Base-by-base conservation (phyloP, 2,329 filamentous ascomycete species). In the Sporothrix inflata region DNA sequence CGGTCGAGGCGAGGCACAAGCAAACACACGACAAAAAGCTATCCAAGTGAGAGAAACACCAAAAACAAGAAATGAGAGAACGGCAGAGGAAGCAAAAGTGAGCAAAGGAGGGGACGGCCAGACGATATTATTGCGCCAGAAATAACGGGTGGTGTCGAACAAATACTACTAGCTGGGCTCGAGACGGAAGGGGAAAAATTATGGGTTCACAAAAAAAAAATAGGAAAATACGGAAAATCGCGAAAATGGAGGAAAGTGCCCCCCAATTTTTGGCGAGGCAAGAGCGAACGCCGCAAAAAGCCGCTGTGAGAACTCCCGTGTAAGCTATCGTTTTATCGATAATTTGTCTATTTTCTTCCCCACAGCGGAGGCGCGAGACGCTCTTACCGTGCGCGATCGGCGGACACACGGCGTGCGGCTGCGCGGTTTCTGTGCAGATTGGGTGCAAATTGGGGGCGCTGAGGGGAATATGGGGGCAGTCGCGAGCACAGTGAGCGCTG, bases 131-230 rank as follows among this genome's bases (percentile, higher is more conserved):
- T 63, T 63, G 71, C 34, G 53, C 30, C 71, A 72, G 49, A 55
- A 63, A 60, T 45, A 27, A 63, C 7, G 34, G 24, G 24, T 55
- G 51, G 27, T 57, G 47, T 71, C 27, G 34, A 57, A 51, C 27
- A 21, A 40, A 57, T 27, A 30, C 51, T 30, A 16, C 24, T 21
- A 11, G 51, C 40, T 19, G 38, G 51, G 45, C 40, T 38, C 42
- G 51, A 42, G 53, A 57, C 38, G 12, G 51, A 42, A 57, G 34
- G 45, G 21, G 24, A 51, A 71, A 61, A 71, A 66, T 27, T 55
- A 72, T 57, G 30, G 40, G 51, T 49, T 61, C 70, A 42, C 66
- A 61, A 42, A 53, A 57, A 71, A 71, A 47, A 65, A 71, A 51
- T 53, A 60, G n/a, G 34, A 66, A 57, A 66, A 67, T 67, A 51